These are phyloP conservation scores for Lactuca sativa DNA, from an alignment of 129 eudicot species.

Conservation along the genomic window DNA sequence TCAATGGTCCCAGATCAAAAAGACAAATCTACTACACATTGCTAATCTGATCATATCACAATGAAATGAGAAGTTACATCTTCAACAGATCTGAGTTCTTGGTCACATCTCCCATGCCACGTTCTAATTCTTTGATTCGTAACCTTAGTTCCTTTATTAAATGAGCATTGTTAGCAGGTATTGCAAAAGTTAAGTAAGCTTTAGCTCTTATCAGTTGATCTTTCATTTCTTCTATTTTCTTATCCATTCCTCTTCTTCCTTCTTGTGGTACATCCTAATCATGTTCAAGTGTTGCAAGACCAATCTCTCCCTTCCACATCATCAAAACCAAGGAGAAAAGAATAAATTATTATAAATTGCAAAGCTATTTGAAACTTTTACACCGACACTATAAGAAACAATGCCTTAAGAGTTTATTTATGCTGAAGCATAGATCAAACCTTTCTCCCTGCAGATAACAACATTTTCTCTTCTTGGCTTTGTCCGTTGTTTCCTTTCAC, in stretches of 20 bases:
- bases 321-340: constrained; percentile 17
- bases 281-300: constrained; percentile 32
- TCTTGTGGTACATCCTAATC: too few relatives aligned
- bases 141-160: constrained; percentile 73
- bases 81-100: constrained; percentile 68
- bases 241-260: constrained; percentile 43
- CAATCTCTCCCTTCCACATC: constrained; percentile 45
- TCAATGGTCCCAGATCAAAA: constrained; percentile 6
- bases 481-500: constrained; percentile 27
- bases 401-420: too few relatives aligned
- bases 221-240: constrained; percentile 77
- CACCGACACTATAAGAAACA: too few relatives aligned
- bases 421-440: constrained; percentile 32
- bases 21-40: neutral
- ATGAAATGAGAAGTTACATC: constrained; percentile 43
- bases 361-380: constrained; percentile 5
- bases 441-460: constrained; percentile 32
- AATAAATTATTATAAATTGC: constrained; percentile 8
- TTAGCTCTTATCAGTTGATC: constrained; percentile 90
- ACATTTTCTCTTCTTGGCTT: constrained; percentile 26
- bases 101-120: constrained; percentile 58
- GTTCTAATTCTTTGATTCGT: constrained; percentile 74
- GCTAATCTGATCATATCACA: too few relatives aligned
- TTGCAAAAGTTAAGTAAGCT: constrained; percentile 73
- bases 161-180: constrained; percentile 66